Evolutionary conservation across 768 basidiomycete genomes (phyloP), one percentile per base, ranked within the genome.

Genomic region (Trametes gibbosa): DNA sequence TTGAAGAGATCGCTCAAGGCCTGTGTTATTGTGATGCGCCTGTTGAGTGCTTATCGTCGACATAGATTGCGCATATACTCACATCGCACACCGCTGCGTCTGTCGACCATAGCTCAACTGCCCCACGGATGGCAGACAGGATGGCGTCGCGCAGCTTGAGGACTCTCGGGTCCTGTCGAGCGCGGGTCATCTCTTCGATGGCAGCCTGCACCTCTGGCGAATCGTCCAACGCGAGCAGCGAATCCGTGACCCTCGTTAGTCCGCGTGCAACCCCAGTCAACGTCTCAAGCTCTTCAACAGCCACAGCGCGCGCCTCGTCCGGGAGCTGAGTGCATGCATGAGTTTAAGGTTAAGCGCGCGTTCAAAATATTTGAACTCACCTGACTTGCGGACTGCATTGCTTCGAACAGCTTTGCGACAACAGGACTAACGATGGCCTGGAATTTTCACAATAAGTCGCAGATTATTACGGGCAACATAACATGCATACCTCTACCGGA

Each of bases 241-340:
- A 81, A 65, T 95, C 95, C 5, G 81, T 80, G 0, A 83, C 83
- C 14, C 89, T 83, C 0, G 95, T 92, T 6, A 98, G 79, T 4
- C 95, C 95, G 59, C 89, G 90, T 1, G 92, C 90, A 25, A 95
- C 84, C 10, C 93, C 95, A 0, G 92, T 82, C 14, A 98, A 76
- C 0, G 87, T 89, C 64, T 90, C 87, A 1, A 96, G 79, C 58
- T 94, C 87, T 14, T 86, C 79, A 21, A 92, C 83, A 2, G 84
- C 83, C 2, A 85, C 67, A 0, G 74, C 68, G 6, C 86, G 84
- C 0, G 91, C 84, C 60, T 92, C 89, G 34, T 90, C 89, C 0
- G 87, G 87, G 16, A 84, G 76, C 90, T 92, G 62, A 1, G 16
- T 45, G 32, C 14, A 35, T 50, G 3, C 25, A n/a, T 51, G n/a